Percentiles rank a stretch among this genome's conserved stretches.
Evolutionary conservation across 768 basidiomycete genomes (phyloP).

Genomic region (Kwoniella dendrophila): DNA sequence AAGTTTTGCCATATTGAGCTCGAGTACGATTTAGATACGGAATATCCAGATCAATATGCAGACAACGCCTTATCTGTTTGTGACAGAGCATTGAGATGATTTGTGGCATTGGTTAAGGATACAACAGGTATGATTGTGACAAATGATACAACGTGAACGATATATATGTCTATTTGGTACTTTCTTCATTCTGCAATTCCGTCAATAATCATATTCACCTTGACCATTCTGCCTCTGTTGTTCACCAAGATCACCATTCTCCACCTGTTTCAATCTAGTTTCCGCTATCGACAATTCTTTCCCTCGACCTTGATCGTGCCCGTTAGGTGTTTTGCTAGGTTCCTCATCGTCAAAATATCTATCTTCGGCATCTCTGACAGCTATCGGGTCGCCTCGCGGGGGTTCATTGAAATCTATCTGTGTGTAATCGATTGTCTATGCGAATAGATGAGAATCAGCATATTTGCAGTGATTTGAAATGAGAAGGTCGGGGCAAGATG

Average conservation of each 20-base stretch:
- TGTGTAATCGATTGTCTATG: conserved; percentile 49
- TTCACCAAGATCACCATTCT: background rate
- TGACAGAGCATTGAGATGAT: too few relatives aligned
- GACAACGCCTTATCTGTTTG: too few relatives aligned
- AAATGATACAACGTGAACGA: background rate
- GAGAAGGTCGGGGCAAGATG: background rate
- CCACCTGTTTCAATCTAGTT: background rate
- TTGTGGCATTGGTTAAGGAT: too few relatives aligned
- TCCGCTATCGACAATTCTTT: background rate
- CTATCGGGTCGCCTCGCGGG: conserved; percentile 37
- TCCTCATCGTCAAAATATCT: conserved; percentile 52
- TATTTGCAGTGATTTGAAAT: background rate
- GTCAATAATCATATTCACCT: conserved; percentile 37
- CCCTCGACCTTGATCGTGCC: conserved; percentile 14
- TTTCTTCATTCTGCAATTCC: too few relatives aligned
- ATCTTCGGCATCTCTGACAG: conserved; percentile 44
- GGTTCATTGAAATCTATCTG: conserved; percentile 51
- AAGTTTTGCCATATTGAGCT: conserved; percentile 14
- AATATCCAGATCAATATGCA: background rate
- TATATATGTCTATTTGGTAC: background rate
- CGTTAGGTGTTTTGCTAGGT: conserved; percentile 30
- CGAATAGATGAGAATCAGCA: background rate
- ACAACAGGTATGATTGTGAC: background rate
- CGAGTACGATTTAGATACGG: background rate
- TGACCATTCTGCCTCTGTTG: conserved; percentile 25